Evolutionary conservation across 495 filamentous ascomycete species (phyloP).

Genomic region (Xylaria acuta): DNA sequence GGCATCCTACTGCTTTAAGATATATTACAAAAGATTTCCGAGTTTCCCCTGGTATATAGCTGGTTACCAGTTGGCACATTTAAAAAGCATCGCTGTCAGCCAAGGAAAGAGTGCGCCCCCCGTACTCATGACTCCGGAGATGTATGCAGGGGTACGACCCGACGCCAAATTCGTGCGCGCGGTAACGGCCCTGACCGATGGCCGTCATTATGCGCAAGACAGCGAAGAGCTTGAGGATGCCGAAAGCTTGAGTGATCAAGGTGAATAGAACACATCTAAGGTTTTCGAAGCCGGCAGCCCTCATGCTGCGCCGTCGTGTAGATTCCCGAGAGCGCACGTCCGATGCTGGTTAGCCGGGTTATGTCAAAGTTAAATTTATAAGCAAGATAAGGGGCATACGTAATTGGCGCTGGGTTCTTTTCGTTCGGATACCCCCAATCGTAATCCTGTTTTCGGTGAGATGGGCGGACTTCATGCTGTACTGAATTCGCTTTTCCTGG

Average conservation of each 20-base stretch:
- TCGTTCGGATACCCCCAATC: background rate
- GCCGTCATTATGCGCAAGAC: conserved; percentile 26
- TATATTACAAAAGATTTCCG: conserved; percentile 42
- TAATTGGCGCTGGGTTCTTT: background rate
- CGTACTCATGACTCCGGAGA: conserved; percentile 44
- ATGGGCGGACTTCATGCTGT: background rate
- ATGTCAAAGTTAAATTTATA: background rate
- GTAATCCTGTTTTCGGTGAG: background rate
- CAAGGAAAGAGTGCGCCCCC: conserved; percentile 29
- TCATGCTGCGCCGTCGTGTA: background rate
- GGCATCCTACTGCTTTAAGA: conserved; percentile 66
- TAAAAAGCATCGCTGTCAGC: conserved; percentile 60
- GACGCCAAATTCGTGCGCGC: conserved; percentile 44
- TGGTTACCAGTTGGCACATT: conserved; percentile 64
- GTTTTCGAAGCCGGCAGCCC: background rate
- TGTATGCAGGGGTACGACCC: conserved; percentile 53
- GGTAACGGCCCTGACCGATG: conserved; percentile 27
- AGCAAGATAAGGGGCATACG: background rate
- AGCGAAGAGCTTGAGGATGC: conserved; percentile 24
- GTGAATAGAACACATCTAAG: conserved; percentile 9
- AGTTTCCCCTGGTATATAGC: conserved; percentile 68
- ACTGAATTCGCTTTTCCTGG: background rate
- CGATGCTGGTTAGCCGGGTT: conserved; percentile 1
- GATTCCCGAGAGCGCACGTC: background rate
- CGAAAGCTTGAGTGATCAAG: conserved; percentile 19